Percentiles rank a stretch among this genome's conserved stretches.
These are phyloP conservation scores for Tetrahymena elliotti DNA, from an alignment of 73 alveolate species.

Conservation along the genomic window DNA sequence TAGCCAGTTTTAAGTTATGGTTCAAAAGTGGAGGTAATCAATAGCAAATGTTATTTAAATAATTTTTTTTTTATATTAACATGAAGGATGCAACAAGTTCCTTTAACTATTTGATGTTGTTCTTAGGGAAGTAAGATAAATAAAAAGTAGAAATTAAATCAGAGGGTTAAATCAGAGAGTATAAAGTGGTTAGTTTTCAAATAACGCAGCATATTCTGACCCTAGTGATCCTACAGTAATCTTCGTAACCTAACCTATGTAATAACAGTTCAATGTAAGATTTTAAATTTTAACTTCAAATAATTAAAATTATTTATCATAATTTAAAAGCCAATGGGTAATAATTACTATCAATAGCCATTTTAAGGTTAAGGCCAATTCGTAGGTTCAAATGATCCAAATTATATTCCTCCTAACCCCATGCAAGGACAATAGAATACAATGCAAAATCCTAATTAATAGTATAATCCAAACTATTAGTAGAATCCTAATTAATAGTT, in stretches of 20 bases:
- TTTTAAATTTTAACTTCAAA: not conserved
- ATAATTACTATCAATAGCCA: not conserved
- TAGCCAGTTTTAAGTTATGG: slow-evolving; percentile 86
- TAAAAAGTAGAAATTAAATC: not conserved
- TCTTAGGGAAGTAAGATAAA: slow-evolving; percentile 23
- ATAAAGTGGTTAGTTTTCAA: slow-evolving; percentile 43
- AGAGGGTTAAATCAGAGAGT: slow-evolving; percentile 55
- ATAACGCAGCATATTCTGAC: slow-evolving; percentile 85
- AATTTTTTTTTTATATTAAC: not conserved
- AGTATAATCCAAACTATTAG: not conserved
- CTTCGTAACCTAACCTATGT: slow-evolving; percentile 77
- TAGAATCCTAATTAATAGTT: not conserved
- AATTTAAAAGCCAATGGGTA: not conserved
- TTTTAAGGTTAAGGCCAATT: not conserved
- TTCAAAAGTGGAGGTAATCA: slow-evolving; percentile 89
- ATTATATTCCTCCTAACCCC: not conserved
- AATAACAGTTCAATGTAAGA: not conserved
- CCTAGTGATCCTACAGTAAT: slow-evolving; percentile 96
- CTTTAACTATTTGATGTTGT: not conserved
- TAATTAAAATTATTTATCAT: not conserved
- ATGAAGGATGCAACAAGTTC: slow-evolving; percentile 21
- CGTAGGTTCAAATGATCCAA: not conserved
- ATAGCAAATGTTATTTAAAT: slow-evolving; percentile 1
- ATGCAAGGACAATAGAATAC: not conserved
- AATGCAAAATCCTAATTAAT: not conserved